Conservation (phyloP, 768 basidiomycete genomes). For the Pulveroboletus frians region DNA sequence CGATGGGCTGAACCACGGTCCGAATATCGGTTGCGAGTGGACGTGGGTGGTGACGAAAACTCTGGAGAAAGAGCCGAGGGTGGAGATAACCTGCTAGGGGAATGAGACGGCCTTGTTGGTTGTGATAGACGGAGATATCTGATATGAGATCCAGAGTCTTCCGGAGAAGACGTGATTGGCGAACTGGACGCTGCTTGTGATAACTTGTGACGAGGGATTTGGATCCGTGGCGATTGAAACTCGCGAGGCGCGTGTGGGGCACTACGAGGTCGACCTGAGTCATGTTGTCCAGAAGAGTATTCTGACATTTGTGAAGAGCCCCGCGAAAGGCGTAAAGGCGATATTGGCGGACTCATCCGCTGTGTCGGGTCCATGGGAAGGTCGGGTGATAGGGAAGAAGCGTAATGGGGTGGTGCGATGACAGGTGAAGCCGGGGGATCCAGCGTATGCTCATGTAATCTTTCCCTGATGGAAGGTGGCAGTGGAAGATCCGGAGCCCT, state of each 20-base stretch:
- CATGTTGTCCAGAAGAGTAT: background rate
- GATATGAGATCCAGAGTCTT: constrained; percentile 9
- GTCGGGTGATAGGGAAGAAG: background rate
- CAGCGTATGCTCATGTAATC: background rate
- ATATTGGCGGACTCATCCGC: background rate
- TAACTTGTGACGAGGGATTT: constrained; percentile 11
- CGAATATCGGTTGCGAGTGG: background rate
- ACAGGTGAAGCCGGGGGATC: background rate
- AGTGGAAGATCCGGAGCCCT: constrained; percentile 24
- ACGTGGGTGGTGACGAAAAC: background rate
- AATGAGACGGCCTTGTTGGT: background rate
- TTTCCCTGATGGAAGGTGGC: constrained; percentile 6
- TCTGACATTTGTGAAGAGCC: constrained; percentile 6
- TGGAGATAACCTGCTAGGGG: constrained; percentile 4
- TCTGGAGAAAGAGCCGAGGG: constrained; percentile 4
- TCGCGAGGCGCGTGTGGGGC: background rate
- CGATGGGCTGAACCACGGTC: background rate
- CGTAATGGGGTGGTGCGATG: background rate
- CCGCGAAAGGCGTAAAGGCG: constrained; percentile 1
- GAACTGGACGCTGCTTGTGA: constrained; percentile 5
- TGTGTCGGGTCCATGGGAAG: background rate
- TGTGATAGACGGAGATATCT: constrained; percentile 7
- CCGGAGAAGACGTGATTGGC: constrained; percentile 15
- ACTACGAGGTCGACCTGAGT: background rate
- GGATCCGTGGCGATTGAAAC: constrained; percentile 6